Conservation (phyloP, 2,329 filamentous ascomycete species). For the Didymella keratinophila region DNA sequence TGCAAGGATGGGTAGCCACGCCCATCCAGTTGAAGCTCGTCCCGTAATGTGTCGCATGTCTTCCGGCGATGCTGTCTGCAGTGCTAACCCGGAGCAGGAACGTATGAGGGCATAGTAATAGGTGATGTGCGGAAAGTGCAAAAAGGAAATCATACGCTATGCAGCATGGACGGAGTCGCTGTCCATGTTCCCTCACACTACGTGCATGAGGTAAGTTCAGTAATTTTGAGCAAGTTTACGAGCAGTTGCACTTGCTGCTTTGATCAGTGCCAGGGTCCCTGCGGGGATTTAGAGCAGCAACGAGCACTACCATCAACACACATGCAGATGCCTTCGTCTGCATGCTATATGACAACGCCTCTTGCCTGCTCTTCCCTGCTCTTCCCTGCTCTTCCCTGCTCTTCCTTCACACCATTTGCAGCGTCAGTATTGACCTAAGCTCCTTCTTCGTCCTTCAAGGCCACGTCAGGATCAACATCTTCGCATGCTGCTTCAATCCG, state of each 20-base stretch:
- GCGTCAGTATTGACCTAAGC: no score
- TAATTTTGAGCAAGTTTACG: neutral
- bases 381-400: no score
- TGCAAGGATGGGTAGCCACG: neutral
- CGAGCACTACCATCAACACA: no score
- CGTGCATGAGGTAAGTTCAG: neutral
- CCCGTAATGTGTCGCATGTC: neutral
- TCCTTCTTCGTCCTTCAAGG: no score
- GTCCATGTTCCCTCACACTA: neutral
- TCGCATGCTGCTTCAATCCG: no score
- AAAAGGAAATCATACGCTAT: neutral
- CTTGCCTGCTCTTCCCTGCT: no score
- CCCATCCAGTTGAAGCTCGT: neutral
- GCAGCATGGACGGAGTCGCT: neutral
- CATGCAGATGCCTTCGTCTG: no score
- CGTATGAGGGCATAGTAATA: constrained; percentile 7
- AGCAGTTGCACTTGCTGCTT: neutral
- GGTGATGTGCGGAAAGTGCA: constrained; percentile 1
- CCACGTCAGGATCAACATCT: no score
- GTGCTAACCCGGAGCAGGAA: neutral
- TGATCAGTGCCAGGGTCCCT: neutral
- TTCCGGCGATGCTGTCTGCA: neutral
- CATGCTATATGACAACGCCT: no score
- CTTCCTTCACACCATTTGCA: no score
- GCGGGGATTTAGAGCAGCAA: neutral